Evolutionary conservation across 148 eudicot genomes (phyloP).

Genomic region (Diospyros lotus): DNA sequence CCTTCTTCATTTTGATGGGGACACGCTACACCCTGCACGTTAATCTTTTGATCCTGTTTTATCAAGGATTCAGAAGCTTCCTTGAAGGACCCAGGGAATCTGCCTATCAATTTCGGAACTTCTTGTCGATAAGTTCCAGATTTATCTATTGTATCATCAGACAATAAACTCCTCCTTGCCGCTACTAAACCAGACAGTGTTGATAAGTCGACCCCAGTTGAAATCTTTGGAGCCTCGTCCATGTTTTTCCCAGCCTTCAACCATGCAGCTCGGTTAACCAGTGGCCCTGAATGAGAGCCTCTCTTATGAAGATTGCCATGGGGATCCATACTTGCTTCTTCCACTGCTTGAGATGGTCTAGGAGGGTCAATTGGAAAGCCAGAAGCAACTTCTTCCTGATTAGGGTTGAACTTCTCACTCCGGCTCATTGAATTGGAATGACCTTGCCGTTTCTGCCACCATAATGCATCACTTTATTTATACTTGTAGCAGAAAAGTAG

Average conservation of each 20-base stretch:
- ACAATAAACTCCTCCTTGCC: conserved; percentile 53
- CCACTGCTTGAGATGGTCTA: conserved; percentile 58
- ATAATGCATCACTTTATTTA: too few relatives aligned
- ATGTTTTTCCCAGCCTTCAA: conserved; percentile 59
- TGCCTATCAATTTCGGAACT: conserved; percentile 46
- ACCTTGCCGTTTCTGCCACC: conserved; percentile 62
- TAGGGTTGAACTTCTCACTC: conserved; percentile 87
- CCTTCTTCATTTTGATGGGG: conserved; percentile 52
- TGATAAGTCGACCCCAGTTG: conserved; percentile 52
- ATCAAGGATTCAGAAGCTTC: conserved; percentile 48
- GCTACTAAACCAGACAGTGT: conserved; percentile 42
- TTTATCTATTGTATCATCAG: conserved; percentile 56
- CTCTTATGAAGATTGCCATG: conserved; percentile 48
- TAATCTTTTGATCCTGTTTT: conserved; percentile 46
- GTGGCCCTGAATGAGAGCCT: conserved; percentile 93
- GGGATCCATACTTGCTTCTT: conserved; percentile 38
- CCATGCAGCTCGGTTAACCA: conserved; percentile 70
- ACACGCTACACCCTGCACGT: conserved; percentile 24
- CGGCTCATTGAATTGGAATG: conserved; percentile 70
- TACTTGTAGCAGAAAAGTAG: background rate
- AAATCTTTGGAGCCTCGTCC: conserved; percentile 60
- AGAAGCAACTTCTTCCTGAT: conserved; percentile 86
- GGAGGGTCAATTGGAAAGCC: conserved; percentile 95
- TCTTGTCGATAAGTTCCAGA: conserved; percentile 43
- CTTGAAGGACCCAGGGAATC: conserved; percentile 85